Percentiles rank a stretch among this genome's conserved stretches.
phyloP scores from a whole-genome alignment of 805 yeast species.

The Metschnikowia borealis region DNA sequence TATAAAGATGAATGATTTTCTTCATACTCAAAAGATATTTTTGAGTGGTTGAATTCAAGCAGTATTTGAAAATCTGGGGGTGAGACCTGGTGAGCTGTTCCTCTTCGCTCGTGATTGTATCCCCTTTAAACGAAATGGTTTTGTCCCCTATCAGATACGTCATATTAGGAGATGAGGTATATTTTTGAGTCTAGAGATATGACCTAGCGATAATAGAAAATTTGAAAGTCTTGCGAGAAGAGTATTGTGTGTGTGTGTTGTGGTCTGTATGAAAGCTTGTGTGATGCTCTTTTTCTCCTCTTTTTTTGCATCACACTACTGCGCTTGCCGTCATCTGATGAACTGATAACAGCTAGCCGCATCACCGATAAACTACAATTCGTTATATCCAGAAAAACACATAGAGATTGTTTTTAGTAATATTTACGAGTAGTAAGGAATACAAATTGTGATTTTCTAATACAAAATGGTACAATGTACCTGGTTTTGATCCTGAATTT shows the following conservation, averaged over 20 bases:
- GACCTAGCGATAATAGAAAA: neutral
- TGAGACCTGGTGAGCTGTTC: slow-evolving; percentile 25
- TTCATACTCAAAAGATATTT: slow-evolving; percentile 26
- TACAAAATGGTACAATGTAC: neutral
- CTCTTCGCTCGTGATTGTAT: slow-evolving; percentile 21
- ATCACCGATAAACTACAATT: neutral
- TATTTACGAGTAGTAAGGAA: too few species aligned
- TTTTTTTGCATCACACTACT: slow-evolving; percentile 11
- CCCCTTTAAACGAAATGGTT: slow-evolving; percentile 22
- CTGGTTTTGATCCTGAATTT: neutral
- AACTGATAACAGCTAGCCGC: neutral
- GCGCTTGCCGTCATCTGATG: slow-evolving; percentile 1
- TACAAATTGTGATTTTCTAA: neutral
- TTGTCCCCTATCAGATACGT: slow-evolving; percentile 39
- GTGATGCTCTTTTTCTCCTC: slow-evolving; percentile 9
- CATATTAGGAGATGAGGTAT: slow-evolving; percentile 18
- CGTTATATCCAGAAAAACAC: neutral
- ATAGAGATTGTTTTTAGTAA: too few species aligned
- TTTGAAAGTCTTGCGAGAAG: neutral
- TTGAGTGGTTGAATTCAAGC: slow-evolving; percentile 30
- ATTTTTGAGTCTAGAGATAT: neutral
- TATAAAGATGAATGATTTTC: slow-evolving; percentile 32
- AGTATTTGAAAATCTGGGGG: slow-evolving; percentile 28
- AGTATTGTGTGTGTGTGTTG: neutral
- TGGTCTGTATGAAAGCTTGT: neutral